phyloP scores from a whole-genome alignment of 805 yeast species.

The Yarrowia porcina region DNA sequence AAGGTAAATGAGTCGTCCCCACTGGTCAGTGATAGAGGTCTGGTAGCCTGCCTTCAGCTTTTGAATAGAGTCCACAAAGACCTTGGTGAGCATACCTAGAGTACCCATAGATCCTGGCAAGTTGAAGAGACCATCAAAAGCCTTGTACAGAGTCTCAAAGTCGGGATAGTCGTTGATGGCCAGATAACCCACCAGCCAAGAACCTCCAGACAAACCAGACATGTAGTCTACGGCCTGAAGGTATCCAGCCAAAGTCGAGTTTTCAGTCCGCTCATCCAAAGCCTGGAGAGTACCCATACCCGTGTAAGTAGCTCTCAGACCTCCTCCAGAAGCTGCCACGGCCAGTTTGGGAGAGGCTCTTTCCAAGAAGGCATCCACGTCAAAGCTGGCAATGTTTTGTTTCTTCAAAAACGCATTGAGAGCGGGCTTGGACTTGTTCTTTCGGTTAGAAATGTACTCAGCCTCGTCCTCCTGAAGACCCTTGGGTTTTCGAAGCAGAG shows the following conservation, averaged over 20 bases:
- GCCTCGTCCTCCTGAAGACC: not conserved
- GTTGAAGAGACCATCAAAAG: not conserved
- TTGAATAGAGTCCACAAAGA: constrained; percentile 50
- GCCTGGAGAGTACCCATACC: constrained; percentile 86
- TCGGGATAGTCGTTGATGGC: constrained; percentile 49
- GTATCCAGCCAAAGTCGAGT: constrained; percentile 53
- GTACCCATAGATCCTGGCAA: constrained; percentile 3
- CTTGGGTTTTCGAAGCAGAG: not conserved
- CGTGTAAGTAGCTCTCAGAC: constrained; percentile 79
- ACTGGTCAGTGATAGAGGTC: constrained; percentile 66
- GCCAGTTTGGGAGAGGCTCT: not conserved
- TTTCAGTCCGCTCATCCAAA: constrained; percentile 65
- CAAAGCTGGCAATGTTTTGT: not conserved
- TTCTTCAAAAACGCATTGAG: not conserved
- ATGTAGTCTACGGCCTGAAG: constrained; percentile 68
- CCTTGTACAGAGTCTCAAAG: not conserved
- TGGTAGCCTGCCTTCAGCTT: constrained; percentile 65
- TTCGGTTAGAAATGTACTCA: not conserved
- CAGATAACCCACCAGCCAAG: constrained; percentile 70
- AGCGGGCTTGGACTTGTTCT: not conserved
- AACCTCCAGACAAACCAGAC: constrained; percentile 78
- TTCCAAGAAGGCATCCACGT: not conserved
- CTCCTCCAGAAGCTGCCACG: constrained; percentile 64
- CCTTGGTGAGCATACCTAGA: constrained; percentile 45
- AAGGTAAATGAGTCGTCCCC: constrained; percentile 75